Conservation (phyloP, 1,139 yeast species). For the Yamadazyma spencermartinsiae region DNA sequence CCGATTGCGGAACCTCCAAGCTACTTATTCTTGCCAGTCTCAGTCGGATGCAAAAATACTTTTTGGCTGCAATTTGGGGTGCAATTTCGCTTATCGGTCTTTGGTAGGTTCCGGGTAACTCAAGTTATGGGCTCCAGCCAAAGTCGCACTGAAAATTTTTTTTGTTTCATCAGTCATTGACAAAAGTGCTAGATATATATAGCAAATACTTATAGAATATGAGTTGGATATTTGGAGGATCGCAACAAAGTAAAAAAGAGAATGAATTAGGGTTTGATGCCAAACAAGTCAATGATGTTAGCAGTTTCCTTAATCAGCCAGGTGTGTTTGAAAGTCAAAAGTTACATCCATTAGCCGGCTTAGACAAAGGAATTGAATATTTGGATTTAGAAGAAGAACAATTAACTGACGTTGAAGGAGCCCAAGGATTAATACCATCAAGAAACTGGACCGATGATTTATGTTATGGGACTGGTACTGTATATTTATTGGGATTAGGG, state of each 20-base stretch:
- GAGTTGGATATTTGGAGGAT: constrained; percentile 63
- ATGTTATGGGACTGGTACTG: constrained; percentile 97
- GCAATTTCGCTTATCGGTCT: neutral
- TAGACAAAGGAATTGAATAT: constrained; percentile 85
- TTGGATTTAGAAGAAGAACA: constrained; percentile 83
- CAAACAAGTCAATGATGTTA: constrained; percentile 61
- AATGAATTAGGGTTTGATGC: constrained; percentile 68
- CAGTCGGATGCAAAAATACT: neutral
- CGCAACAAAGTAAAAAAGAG: constrained; percentile 20
- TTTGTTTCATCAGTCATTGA: neutral
- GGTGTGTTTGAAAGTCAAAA: constrained; percentile 68
- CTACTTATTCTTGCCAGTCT: no score
- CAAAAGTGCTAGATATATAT: neutral
- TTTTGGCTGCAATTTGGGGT: constrained; percentile 1
- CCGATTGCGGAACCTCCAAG: no score
- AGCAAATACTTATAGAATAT: constrained; percentile 4
- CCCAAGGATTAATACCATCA: constrained; percentile 88
- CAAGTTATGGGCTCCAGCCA: neutral
- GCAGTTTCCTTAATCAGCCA: constrained; percentile 58
- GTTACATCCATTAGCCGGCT: constrained; percentile 92
- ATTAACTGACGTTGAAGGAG: constrained; percentile 73
- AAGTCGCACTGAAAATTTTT: constrained; percentile 1
- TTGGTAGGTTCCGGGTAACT: constrained; percentile 1
- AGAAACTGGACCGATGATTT: constrained; percentile 97
- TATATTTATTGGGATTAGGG: constrained; percentile 76